phyloP scores from a whole-genome alignment of 176 grass and related monocot genomes.

The Zea luxurians region DNA sequence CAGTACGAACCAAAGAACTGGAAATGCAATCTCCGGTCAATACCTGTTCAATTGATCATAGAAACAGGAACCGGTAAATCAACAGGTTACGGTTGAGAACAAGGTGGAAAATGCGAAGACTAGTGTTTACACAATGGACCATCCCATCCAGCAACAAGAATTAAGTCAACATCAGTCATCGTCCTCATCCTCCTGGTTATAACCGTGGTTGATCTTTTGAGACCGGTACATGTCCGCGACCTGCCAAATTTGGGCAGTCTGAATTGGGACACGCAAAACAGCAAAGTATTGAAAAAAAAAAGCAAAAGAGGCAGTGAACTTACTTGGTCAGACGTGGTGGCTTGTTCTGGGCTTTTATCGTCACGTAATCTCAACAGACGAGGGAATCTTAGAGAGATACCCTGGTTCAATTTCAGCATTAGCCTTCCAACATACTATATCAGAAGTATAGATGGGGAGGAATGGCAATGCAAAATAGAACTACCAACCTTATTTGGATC shows the following conservation, averaged over 20 bases:
- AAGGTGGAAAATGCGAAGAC: neutral
- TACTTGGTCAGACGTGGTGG: constrained; percentile 87
- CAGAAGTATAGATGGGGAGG: neutral
- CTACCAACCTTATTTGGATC: constrained; percentile 85
- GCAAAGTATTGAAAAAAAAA: neutral
- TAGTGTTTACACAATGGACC: constrained; percentile 25
- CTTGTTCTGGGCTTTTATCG: constrained; percentile 90
- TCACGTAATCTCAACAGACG: constrained; percentile 79
- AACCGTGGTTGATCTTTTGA: constrained; percentile 84
- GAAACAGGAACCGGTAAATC: neutral
- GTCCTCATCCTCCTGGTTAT: constrained; percentile 77
- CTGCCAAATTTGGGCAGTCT: constrained; percentile 47
- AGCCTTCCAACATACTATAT: constrained; percentile 26
- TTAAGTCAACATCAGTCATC: constrained; percentile 59
- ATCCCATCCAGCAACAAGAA: neutral
- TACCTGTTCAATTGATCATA: constrained; percentile 20
- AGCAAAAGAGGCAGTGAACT: neutral
- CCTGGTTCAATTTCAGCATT: constrained; percentile 53
- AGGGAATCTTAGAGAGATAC: constrained; percentile 96
- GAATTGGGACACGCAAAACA: constrained; percentile 26
- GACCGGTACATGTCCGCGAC: constrained; percentile 90
- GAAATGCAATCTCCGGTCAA: constrained; percentile 2
- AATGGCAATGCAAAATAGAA: neutral
- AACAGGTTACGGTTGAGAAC: constrained; percentile 1
- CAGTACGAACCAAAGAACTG: constrained; percentile 2